Percentiles rank a stretch among this genome's conserved stretches.
Evolutionary conservation across 2,329 filamentous ascomycete species (phyloP).

Genomic region (Fusarium sp.): DNA sequence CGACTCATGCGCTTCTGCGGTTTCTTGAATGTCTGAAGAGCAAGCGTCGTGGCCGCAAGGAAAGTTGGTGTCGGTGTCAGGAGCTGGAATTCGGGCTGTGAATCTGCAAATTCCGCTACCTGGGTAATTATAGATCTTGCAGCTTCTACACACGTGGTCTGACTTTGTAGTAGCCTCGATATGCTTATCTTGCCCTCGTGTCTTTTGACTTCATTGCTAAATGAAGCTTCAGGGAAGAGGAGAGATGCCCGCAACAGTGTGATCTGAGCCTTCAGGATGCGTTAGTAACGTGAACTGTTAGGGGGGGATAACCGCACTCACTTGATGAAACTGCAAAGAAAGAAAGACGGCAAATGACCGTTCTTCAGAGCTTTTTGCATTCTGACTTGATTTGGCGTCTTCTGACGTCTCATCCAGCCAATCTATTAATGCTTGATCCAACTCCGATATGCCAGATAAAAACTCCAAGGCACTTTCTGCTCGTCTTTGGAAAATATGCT

Average conservation of each 20-base stretch:
- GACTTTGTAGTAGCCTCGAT: conserved; percentile 33
- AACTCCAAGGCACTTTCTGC: conserved; percentile 28
- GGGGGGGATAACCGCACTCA: background rate
- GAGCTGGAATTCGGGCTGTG: conserved; percentile 25
- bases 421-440: conserved; percentile 38
- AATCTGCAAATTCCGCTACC: conserved; percentile 39
- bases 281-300: rapidly evolving
- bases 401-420: conserved; percentile 32
- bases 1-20: conserved; percentile 44
- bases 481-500: conserved; percentile 37
- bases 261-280: conserved; percentile 29
- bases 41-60: conserved; percentile 36
- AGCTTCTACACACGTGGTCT: conserved; percentile 40
- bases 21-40: conserved; percentile 41
- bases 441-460: conserved; percentile 26
- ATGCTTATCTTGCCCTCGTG: conserved; percentile 34
- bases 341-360: conserved; percentile 28
- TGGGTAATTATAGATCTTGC: conserved; percentile 41
- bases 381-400: conserved; percentile 25
- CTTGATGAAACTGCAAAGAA: conserved; percentile 40
- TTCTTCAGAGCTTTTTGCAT: conserved; percentile 10
- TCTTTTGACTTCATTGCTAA: conserved; percentile 28
- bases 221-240: conserved; percentile 38
- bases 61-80: conserved; percentile 37
- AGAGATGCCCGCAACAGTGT: conserved; percentile 39